Evolutionary conservation across 805 yeast genomes (phyloP), one percentile per base, ranked within the genome.

Genomic region (Myxozyma sirexii): DNA sequence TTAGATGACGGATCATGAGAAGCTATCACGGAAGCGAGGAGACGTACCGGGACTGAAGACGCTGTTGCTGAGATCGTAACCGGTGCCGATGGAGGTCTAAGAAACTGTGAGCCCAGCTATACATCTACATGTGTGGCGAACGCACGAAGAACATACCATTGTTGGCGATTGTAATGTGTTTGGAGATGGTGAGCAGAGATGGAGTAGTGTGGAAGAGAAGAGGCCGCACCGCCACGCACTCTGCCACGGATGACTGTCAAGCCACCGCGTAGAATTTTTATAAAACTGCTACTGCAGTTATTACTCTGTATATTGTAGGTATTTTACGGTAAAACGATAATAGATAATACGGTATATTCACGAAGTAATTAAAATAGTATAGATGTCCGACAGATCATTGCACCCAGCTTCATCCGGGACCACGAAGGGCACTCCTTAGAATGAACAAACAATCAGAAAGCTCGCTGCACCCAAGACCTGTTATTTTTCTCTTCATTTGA

Each of bases 31-130:
- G 39, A 27, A 29, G 58, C 15, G 12, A 17, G n/a, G 37, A 17
- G 42, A 21, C 82, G 64, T 76, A 79, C 82, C 82, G 58, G 93
- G 93, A 57, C 90, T 85, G 78, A 94, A 94, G 63, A 93, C 97
- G 77, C 96, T 87, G 79, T 94, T 94, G 35, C 97, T 90, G 72
- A 94, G 85, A 81, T 94, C 99, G 84, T 94, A 94, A 19, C 99
- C 99, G 29, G 99, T 94, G 69, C 99, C 99, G 69, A 94, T 92
- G 48, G 99, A 94, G 41, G 98, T 62, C 55, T 48, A 31, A 4
- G 24, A 17, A n/a, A 24, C 10, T 7, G 56, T 38, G n/a, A 54
- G 33, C 17, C 8, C 3, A 21, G n/a, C 21, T 3, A 2, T 2
- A 17, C 29, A 19, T n/a, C 23, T n/a, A 21, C 3, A 10, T 10